These are phyloP conservation scores for Komagataella phaffii DNA, from an alignment of 805 yeast species.

Conservation along the genomic window DNA sequence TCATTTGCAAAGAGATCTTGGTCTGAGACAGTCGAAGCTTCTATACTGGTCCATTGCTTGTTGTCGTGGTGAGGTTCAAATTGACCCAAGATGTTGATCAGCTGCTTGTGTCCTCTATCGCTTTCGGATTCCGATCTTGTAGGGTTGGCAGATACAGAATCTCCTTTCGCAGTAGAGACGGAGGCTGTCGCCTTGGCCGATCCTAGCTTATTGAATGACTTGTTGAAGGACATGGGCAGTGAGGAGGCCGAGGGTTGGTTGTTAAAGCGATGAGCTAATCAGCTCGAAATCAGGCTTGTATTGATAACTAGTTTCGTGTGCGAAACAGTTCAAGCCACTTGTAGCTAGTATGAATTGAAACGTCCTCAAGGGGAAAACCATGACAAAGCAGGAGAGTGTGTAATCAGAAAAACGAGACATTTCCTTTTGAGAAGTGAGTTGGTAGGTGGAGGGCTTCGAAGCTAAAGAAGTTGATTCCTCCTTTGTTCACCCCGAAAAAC, in stretches of 20 bases:
- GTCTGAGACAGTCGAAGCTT: not conserved
- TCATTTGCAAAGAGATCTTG: not conserved
- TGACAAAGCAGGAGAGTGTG: not conserved
- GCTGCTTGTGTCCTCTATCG: not conserved
- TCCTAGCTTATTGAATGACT: not conserved
- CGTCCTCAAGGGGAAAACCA: not conserved
- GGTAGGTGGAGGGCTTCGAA: not conserved
- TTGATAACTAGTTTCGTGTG: not conserved
- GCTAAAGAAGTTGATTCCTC: not conserved
- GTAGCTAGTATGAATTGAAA: not conserved
- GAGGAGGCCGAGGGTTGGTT: not conserved
- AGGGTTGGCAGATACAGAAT: not conserved
- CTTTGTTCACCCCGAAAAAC: too few relatives aligned
- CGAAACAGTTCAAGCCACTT: not conserved
- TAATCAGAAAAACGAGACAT: not conserved
- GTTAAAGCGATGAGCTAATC: not conserved
- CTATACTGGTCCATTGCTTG: not conserved
- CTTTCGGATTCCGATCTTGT: not conserved
- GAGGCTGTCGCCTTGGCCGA: not conserved
- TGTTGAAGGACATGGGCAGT: slow-evolving; percentile 1
- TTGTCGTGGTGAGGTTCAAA: not conserved
- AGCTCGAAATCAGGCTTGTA: not conserved
- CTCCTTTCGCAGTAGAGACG: not conserved
- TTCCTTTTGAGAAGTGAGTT: too few relatives aligned
- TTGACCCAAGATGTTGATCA: not conserved